Conservation (phyloP, 1,139 yeast genomes). For the Starmera stellimalicola region DNA sequence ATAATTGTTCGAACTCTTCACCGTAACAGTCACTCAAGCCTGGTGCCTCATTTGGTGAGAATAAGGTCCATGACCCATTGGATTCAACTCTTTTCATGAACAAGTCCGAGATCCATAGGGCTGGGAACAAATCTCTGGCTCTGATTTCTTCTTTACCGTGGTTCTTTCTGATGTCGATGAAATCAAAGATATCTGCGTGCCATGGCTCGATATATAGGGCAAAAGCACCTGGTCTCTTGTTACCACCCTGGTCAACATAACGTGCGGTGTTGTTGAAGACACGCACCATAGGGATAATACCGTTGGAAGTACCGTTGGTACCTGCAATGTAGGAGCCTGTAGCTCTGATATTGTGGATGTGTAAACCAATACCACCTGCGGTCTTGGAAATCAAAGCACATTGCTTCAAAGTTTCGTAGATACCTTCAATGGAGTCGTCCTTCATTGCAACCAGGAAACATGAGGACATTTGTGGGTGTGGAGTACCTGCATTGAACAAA, state of each 20-base stretch:
- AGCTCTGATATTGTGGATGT: conserved; percentile 74
- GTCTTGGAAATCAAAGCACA: conserved; percentile 83
- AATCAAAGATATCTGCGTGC: conserved; percentile 83
- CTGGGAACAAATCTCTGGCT: conserved; percentile 84
- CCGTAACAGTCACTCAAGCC: conserved; percentile 77
- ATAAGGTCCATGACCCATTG: conserved; percentile 74
- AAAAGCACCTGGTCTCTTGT: conserved; percentile 90
- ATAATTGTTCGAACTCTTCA: conserved; percentile 65
- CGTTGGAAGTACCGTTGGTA: conserved; percentile 83
- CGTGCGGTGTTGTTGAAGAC: conserved; percentile 89
- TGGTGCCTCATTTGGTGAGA: conserved; percentile 84
- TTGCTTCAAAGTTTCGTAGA: conserved; percentile 76
- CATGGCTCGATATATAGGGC: conserved; percentile 87
- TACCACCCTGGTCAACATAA: conserved; percentile 91
- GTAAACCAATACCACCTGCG: conserved; percentile 88
- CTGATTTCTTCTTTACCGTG: conserved; percentile 89
- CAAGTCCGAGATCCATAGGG: conserved; percentile 86
- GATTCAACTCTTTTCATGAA: conserved; percentile 83
- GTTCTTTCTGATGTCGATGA: conserved; percentile 76
- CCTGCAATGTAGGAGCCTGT: conserved; percentile 85
- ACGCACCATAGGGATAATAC: conserved; percentile 82
- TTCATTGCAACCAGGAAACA: conserved; percentile 85
- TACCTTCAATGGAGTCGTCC: conserved; percentile 87
- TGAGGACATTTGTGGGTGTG: conserved; percentile 78
- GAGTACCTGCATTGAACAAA: conserved; percentile 84